Evolutionary conservation across 306 rosid genomes (phyloP).

Genomic region (Urtica urens): DNA sequence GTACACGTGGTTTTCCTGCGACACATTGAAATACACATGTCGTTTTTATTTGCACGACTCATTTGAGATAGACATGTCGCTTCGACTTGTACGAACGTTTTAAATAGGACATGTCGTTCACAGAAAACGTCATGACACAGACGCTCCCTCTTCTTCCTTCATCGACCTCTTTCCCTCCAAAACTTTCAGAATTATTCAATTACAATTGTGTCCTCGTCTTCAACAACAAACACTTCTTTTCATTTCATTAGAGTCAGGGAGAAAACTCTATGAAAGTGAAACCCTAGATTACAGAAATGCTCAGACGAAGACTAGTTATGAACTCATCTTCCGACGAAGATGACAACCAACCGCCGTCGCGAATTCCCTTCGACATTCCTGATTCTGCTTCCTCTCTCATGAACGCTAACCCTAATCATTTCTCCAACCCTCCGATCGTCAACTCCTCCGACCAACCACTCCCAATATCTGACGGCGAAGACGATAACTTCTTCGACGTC

Average conservation of each 20-base stretch:
- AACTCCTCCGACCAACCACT: constrained; percentile 27
- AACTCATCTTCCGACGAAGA: constrained; percentile 44
- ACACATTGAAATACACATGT: too few species aligned
- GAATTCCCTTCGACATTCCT: neutral
- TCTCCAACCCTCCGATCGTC: constrained; percentile 12
- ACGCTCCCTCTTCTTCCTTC: neutral
- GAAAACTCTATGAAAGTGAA: neutral
- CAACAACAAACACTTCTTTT: too few species aligned
- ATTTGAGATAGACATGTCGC: too few species aligned
- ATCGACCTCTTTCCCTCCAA: neutral
- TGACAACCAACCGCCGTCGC: constrained; percentile 3
- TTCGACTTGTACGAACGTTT: too few species aligned
- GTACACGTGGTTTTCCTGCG: too few species aligned
- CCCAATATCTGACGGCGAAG: constrained; percentile 43
- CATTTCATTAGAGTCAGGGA: too few species aligned
- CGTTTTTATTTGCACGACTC: too few species aligned
- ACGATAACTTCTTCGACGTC: constrained; percentile 51
- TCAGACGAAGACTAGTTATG: constrained; percentile 50
- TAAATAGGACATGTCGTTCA: too few species aligned
- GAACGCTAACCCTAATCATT: neutral
- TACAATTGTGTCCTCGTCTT: too few species aligned
- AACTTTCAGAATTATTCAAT: too few species aligned
- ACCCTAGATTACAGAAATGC: constrained; percentile 18
- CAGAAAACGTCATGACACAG: too few species aligned
- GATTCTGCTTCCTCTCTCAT: neutral